Percentiles rank a stretch among this genome's conserved stretches.
phyloP scores from a whole-genome alignment of 2,329 filamentous ascomycete species.

The Colletotrichum noveboracense region DNA sequence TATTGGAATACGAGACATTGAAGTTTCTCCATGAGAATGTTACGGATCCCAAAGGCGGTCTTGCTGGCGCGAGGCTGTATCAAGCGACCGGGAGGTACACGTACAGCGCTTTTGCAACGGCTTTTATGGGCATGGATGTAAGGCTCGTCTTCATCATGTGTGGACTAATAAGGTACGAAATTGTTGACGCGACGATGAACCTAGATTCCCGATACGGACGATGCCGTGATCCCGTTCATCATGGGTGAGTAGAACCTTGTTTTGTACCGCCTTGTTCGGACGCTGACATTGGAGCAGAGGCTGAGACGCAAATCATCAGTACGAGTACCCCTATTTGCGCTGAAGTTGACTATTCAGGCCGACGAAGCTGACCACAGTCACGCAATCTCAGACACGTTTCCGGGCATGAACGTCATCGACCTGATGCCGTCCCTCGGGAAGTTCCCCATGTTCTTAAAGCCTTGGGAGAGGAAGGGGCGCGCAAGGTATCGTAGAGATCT shows the following conservation, averaged over 20 bases:
- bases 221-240: neutral
- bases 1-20: neutral
- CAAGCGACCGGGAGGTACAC: neutral
- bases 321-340: fast-evolving
- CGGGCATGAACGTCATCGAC: neutral
- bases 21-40: neutral
- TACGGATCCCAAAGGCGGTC: fast-evolving
- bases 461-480: neutral
- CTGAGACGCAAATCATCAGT: neutral
- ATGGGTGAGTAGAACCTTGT: neutral
- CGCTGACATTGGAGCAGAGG: neutral
- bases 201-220: neutral
- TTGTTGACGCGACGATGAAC: neutral
- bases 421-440: neutral
- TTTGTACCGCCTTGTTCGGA: neutral
- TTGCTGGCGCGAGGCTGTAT: neutral
- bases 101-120: neutral
- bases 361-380: neutral
- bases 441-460: neutral
- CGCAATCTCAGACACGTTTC: neutral
- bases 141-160: too few species aligned
- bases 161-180: too few species aligned
- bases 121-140: neutral
- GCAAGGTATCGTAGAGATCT: neutral
- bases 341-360: fast-evolving